Base-by-base conservation (phyloP, 2,329 filamentous ascomycete genomes). In the Rosellinia necatrix region DNA sequence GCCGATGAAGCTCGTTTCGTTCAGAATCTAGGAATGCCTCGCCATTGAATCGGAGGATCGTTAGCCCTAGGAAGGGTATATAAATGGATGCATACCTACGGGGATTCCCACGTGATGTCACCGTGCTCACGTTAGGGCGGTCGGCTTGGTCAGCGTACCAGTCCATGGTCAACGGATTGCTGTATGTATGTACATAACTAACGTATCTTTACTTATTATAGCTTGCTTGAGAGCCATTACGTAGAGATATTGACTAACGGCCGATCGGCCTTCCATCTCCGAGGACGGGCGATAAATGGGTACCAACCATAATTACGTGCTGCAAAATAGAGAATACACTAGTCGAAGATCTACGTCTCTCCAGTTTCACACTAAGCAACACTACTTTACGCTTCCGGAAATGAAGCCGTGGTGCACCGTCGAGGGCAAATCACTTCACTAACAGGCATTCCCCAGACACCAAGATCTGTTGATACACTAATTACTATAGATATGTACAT, bases 1-100 rank as follows among this genome's bases (percentile, higher is more conserved):
- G 91, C 90, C 8, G 85, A 92, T 69, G 91, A 94, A 71, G 84
- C 89, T 56, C 80, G 86, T 62, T 91, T 90, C 72, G 83, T 93
- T 71, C 83, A 83, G 61, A 84, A 85, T 22, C 77, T 92, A 64
- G 87, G 73, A 56, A 67, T 68, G 50, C 67, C 68, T 61, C 59
- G 57, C 42, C 62, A 50, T 60, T 60, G 60, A 53, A 53, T 58
- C 44, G 64, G 42, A 47, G 9, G 12, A 6, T 21, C 15, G 17
- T 51, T 19, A 37, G 61, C 44, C 55, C 53, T 43, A 43, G 24
- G 30, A 7, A 8, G n/a, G n/a, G 8, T 6, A 29, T 40, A 38
- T 49, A 43, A 56, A 19, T 40, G 27, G 49, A 24, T 38, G 32
- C 19, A 19, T 40, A 22, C 46, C 19, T 38, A 27, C 19, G 30